Evolutionary conservation across 139 green algal genomes (phyloP), one percentile per base, ranked within the genome.

Genomic region (Yamagishiella unicocca): DNA sequence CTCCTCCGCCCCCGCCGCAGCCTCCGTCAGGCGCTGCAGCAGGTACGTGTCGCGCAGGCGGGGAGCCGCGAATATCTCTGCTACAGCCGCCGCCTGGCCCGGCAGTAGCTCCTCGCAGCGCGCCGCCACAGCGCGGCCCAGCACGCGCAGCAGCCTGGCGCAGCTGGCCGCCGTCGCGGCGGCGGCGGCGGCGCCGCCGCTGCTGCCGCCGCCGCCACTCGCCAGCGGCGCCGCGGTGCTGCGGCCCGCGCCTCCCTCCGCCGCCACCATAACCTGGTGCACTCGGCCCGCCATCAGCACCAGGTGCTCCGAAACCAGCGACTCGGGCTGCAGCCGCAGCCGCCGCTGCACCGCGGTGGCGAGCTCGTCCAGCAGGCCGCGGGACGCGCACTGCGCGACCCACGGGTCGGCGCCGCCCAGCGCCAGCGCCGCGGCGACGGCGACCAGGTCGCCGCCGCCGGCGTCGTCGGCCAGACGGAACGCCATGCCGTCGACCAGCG

Each of bases 361-460:
- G 19, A 85, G 42, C 79, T 85, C 79, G 29, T 76, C 79, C 6
- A 75, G 29, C 2, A 75, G 19, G 61, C 79, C 79, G 37, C 37
- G 42, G 6, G 61, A n/a, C 2, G 40, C 27, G 42, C 40, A 64
- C 4, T 55, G 61, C 22, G 14, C 24, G 14, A 85, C 79, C 79
- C 79, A 85, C 8, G 79, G 79, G 50, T 64, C 79, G 29, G 25
- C 46, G n/a, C 45, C 43, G 53, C 74, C 31, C 12, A 31, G 50
- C 31, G 77, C 77, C 37, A 84, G 77, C 77, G 77, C 77, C 55
- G 77, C 77, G 0, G 55, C 25, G 54, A 83, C 35, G 50, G 38
- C 53, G 4, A 14, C 2, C 37, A 84, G 38, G 35, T 21, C 77
- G 38, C n/a, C 55, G 19, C 55, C 35, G n/a, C 31, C 27, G 4